Conservation (phyloP, 805 yeast genomes). For the Myxozyma lipomycoides region DNA sequence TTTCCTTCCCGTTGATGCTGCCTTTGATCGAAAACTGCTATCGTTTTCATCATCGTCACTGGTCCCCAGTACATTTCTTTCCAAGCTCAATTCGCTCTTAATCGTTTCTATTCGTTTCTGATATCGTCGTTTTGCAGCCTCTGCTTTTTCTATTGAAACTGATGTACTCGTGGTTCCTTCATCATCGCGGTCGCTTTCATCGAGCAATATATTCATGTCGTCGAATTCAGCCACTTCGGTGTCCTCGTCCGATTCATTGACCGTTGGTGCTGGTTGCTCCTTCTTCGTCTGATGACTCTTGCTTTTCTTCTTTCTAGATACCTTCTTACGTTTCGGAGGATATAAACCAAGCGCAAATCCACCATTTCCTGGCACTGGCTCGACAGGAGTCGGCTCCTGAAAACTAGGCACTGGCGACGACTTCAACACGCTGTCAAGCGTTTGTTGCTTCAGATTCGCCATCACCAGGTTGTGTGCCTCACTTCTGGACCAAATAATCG, state of each 20-base stretch:
- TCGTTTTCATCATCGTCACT: neutral
- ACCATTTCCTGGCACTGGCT: conserved; percentile 56
- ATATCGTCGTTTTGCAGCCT: conserved; percentile 4
- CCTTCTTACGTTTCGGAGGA: conserved; percentile 62
- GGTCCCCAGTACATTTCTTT: neutral
- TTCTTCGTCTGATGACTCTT: neutral
- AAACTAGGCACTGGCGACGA: neutral
- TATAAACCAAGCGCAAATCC: conserved; percentile 70
- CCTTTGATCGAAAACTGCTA: neutral
- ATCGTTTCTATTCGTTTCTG: conserved; percentile 1
- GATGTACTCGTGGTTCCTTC: neutral
- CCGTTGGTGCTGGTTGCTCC: neutral
- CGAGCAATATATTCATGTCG: neutral
- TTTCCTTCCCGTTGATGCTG: neutral
- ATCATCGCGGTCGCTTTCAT: neutral
- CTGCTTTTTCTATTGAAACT: neutral
- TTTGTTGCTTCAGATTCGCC: neutral
- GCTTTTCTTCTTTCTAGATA: conserved; percentile 45
- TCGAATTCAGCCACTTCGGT: neutral
- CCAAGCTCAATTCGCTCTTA: neutral
- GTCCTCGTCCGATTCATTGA: neutral
- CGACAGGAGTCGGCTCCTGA: conserved; percentile 56
- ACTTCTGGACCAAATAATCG: too few relatives aligned
- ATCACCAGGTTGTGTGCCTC: too few relatives aligned
- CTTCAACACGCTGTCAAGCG: conserved; percentile 35